A percentile compares a stretch with the other conserved stretches of the same genome.
Conservation (phyloP, 352 stramenopile species). For the Aphanomyces invadans region DNA sequence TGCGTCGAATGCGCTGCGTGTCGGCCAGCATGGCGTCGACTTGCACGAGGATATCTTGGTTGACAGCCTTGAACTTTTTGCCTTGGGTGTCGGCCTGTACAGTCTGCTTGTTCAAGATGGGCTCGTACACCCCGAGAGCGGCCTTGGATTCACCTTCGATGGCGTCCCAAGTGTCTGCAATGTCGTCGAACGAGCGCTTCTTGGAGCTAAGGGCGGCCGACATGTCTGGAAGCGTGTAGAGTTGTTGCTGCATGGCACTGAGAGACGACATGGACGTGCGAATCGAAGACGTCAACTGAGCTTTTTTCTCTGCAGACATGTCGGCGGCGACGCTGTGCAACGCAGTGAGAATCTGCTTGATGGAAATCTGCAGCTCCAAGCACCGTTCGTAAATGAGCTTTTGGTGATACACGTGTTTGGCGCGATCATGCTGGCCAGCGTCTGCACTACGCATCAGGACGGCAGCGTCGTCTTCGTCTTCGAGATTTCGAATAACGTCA, state of each 20-base stretch:
- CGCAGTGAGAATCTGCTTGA: constrained; percentile 58
- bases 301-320: constrained; percentile 33
- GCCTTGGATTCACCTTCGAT: constrained; percentile 37
- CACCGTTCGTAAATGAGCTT: constrained; percentile 80
- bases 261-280: constrained; percentile 59
- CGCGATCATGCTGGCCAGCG: constrained; percentile 68
- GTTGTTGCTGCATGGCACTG: constrained; percentile 44
- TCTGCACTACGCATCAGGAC: constrained; percentile 63
- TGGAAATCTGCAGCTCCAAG: constrained; percentile 81
- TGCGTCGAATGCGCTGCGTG: constrained; percentile 70
- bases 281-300: constrained; percentile 38
- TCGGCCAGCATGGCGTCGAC: constrained; percentile 80
- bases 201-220: constrained; percentile 28
- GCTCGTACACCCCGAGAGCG: constrained; percentile 66
- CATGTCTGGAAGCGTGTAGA: constrained; percentile 64
- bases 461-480: constrained; percentile 67
- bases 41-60: constrained; percentile 78
- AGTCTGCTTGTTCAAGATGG: constrained; percentile 72
- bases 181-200: constrained; percentile 52
- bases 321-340: constrained; percentile 30
- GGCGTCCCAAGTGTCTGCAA: constrained; percentile 47
- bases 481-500: constrained; percentile 63
- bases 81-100: constrained; percentile 54
- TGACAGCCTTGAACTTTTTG: constrained; percentile 86
- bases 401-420: constrained; percentile 69